Percentiles rank a stretch among this genome's conserved stretches.
phyloP scores from a whole-genome alignment of 2,329 filamentous ascomycete genomes.

The Ophiocordyceps unilateralis region DNA sequence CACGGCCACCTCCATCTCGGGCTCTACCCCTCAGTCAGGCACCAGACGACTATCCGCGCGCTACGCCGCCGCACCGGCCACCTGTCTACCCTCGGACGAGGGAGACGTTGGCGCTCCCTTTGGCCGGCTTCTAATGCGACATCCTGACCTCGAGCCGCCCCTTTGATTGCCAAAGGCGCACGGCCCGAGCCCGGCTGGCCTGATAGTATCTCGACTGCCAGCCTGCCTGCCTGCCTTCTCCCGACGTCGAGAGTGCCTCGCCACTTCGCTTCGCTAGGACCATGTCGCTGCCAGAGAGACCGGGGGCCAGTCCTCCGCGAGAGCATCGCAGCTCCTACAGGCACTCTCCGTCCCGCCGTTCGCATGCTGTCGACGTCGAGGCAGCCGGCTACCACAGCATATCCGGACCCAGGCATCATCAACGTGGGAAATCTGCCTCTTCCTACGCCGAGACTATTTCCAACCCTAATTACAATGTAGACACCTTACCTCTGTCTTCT shows the following conservation, averaged over 20 bases:
- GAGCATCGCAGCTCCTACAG: conserved; percentile 48
- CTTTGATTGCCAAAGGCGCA: neutral
- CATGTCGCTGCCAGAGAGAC: conserved; percentile 49
- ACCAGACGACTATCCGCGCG: neutral
- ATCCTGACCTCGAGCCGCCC: neutral
- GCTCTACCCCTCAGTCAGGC: neutral
- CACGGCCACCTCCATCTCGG: neutral
- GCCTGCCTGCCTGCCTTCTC: neutral
- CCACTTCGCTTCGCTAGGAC: conserved; percentile 5
- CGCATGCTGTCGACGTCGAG: conserved; percentile 53
- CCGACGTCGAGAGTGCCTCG: neutral
- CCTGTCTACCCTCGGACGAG: neutral
- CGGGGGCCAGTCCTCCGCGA: conserved; percentile 42
- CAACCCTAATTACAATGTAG: conserved; percentile 36
- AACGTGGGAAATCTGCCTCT: conserved; percentile 38
- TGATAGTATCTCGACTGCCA: no score
- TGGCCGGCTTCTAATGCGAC: neutral
- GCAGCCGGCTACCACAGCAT: conserved; percentile 34
- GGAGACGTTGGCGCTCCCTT: neutral
- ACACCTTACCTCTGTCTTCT: conserved; percentile 36
- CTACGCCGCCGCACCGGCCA: neutral
- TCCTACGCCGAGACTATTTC: conserved; percentile 41
- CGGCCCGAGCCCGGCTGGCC: neutral
- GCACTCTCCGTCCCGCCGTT: conserved; percentile 49
- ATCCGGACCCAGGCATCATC: conserved; percentile 21